Conservation (phyloP, 768 basidiomycete species). For the Lentinula edodes region DNA sequence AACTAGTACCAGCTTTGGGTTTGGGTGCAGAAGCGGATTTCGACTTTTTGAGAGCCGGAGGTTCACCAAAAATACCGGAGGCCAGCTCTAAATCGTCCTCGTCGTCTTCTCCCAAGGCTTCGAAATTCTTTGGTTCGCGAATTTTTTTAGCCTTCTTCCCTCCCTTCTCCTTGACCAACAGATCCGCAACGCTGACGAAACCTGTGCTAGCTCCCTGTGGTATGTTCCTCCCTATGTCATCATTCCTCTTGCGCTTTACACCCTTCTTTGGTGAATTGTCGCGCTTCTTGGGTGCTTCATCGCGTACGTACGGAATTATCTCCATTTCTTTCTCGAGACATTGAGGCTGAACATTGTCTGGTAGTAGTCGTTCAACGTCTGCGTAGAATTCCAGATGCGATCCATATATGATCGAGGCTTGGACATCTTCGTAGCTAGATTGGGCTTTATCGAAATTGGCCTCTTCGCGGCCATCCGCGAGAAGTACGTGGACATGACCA, state of each 20-base stretch:
- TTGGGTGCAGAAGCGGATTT: constrained; percentile 21
- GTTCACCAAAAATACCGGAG: constrained; percentile 39
- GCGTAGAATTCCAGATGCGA: constrained; percentile 86
- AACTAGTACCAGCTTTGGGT: constrained; percentile 25
- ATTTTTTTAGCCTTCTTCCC: constrained; percentile 40
- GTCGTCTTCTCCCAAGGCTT: constrained; percentile 55
- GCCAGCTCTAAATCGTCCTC: constrained; percentile 66
- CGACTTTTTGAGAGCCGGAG: constrained; percentile 38
- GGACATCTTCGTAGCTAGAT: constrained; percentile 81
- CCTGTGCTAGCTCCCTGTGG: constrained; percentile 66
- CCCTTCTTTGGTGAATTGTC: constrained; percentile 23
- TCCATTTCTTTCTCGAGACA: constrained; percentile 81
- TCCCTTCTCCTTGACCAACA: constrained; percentile 45
- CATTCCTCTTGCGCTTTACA: constrained; percentile 67
- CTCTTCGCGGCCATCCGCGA: constrained; percentile 90
- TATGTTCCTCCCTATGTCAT: constrained; percentile 63
- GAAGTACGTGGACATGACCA: constrained; percentile 85
- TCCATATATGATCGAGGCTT: constrained; percentile 80
- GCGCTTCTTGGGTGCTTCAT: constrained; percentile 33
- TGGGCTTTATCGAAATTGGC: constrained; percentile 85
- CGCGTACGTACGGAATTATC: constrained; percentile 66
- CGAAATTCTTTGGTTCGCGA: constrained; percentile 34
- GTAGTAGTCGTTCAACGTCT: constrained; percentile 87
- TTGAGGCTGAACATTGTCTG: constrained; percentile 68
- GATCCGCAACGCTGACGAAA: constrained; percentile 64